Evolutionary conservation across 1,284 basidiomycete genomes (phyloP), one percentile per base, ranked within the genome.

Genomic region (Ceratobasidium sp.): DNA sequence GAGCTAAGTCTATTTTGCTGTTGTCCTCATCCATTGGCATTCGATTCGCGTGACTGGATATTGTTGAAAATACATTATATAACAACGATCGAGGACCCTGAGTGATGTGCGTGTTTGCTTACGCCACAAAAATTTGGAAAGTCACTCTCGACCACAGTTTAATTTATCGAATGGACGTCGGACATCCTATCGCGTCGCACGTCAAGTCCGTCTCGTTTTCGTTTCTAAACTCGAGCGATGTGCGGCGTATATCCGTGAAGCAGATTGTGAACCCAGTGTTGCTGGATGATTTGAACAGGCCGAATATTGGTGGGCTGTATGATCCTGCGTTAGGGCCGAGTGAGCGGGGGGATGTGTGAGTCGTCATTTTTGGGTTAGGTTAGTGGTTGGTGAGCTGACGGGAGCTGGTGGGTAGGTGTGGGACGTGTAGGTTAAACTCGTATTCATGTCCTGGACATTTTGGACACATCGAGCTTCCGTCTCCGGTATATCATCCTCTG

Each of bases 401-500:
- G n/a, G n/a, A n/a, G n/a, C n/a, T n/a, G n/a, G n/a, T 50, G n/a
- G 73, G 46, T 80, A 98, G 96, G 75, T 99, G 98, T 82, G 85
- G 92, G 77, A 98, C 98, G 82, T 99, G 98, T 81, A 90, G 88
- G 72, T 87, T 97, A 77, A 93, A 90, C 61, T 96, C 94, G 79
- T 98, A 92, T 82, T 91, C 91, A 75, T 99, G 98, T 81, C 97
- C 98, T 0, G 98, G 98, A 7, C 98, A 99, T 82, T 99, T 94
- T 84, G 98, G 98, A n/a, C 98, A 99, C 82, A 97, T 99, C 77
- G 96, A 98, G 78, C 89, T 99, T 6, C 95, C 98, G 11, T 88
- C 93, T 23, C 96, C 98, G 30, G 94, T 99, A 14, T 99, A 94
- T 81, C 97, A 99, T 80, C 98, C 98, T 0, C 85, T 99, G 35